phyloP scores from a whole-genome alignment of 257 asterid species.

The Solanum habrochaites region DNA sequence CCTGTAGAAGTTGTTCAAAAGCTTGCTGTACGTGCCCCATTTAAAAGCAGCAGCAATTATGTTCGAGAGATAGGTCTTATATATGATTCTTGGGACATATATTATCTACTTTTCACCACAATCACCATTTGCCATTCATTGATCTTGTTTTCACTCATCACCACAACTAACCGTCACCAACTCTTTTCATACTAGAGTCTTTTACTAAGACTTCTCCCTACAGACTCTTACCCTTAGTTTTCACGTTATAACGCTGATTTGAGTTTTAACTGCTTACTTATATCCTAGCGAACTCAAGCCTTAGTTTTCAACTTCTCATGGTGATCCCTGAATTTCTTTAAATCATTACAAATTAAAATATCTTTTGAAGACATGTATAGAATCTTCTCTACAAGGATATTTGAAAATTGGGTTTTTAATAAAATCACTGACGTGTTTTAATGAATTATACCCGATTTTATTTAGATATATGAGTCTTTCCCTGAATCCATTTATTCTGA shows the following conservation, averaged over 20 bases:
- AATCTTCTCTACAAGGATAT: background rate
- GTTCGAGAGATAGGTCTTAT: background rate
- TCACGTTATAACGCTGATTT: no score
- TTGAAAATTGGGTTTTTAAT: background rate
- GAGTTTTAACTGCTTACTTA: no score
- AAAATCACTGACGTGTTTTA: background rate
- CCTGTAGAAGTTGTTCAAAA: background rate
- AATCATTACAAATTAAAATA: background rate
- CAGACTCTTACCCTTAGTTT: background rate
- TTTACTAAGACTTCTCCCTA: no score
- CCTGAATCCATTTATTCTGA: background rate
- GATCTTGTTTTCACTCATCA: background rate
- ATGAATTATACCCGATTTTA: background rate
- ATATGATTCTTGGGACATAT: background rate
- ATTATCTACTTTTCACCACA: background rate
- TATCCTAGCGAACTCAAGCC: no score
- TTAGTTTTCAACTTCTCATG: background rate
- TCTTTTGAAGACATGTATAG: background rate
- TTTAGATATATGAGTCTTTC: background rate
- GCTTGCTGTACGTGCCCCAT: no score
- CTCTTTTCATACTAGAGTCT: no score
- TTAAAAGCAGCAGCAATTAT: no score
- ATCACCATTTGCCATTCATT: background rate
- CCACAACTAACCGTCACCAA: no score
- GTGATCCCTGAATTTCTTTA: background rate